Evolutionary conservation across 2,329 filamentous ascomycete species (phyloP).

Genomic region (Venturia asperata): DNA sequence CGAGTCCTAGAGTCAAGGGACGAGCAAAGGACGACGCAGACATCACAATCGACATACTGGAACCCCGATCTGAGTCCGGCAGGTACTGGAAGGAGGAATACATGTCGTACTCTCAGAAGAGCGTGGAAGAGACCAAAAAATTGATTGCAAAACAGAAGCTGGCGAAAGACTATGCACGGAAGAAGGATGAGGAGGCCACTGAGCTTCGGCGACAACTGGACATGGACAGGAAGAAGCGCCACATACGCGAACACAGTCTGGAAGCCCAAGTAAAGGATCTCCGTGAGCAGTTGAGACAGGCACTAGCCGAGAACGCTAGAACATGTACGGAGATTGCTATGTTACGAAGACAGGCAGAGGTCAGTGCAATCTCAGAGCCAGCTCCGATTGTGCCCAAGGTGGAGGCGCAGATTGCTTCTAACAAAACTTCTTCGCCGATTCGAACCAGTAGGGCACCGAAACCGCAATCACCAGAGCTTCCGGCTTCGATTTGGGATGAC

Average conservation of each 20-base stretch:
- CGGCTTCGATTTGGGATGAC: constrained; percentile 10
- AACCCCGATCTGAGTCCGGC: constrained; percentile 67
- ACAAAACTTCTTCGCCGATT: not conserved
- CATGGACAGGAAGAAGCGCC: constrained; percentile 60
- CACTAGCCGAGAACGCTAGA: constrained; percentile 16
- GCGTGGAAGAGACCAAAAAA: constrained; percentile 67
- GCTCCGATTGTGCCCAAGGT: not conserved
- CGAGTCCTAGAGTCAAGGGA: constrained; percentile 26
- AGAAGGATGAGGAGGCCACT: constrained; percentile 66
- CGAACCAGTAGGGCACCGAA: not conserved
- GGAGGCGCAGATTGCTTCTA: not conserved
- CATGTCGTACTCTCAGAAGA: constrained; percentile 64
- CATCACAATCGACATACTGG: constrained; percentile 62
- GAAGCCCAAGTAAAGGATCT: constrained; percentile 49
- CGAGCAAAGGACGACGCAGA: constrained; percentile 47
- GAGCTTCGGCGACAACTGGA: constrained; percentile 59
- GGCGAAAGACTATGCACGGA: constrained; percentile 69
- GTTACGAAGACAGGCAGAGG: not conserved
- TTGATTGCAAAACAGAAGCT: constrained; percentile 72
- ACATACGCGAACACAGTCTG: constrained; percentile 57
- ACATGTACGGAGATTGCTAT: constrained; percentile 16
- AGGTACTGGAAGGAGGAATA: constrained; percentile 77
- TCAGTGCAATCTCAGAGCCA: not conserved
- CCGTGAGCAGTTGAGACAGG: constrained; percentile 30
- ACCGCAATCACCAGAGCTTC: not conserved